These are phyloP conservation scores for Spinacia oleracea DNA, from an alignment of 179 eudicot genomes.

Conservation along the genomic window DNA sequence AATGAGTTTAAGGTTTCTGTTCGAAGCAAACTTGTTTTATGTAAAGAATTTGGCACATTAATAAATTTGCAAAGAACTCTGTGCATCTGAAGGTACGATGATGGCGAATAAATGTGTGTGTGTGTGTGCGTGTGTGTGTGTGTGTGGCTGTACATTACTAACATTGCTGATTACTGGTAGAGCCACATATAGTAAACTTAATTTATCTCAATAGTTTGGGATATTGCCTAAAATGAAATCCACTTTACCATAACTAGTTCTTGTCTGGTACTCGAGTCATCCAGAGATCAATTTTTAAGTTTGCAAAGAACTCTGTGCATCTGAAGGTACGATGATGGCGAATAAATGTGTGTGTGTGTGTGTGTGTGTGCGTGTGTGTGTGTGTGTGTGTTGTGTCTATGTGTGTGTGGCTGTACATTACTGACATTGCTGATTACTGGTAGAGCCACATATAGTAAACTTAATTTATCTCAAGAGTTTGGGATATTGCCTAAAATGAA, in stretches of 20 bases:
- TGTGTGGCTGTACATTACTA: background rate
- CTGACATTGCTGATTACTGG: background rate
- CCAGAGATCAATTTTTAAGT: no score
- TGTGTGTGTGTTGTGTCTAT: no score
- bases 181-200: background rate
- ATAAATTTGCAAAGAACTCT: background rate
- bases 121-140: no score
- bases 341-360: background rate
- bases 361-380: no score
- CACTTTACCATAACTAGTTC: background rate
- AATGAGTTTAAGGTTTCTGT: background rate
- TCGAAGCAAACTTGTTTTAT: background rate
- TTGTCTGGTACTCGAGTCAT: background rate
- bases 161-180: background rate
- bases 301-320: background rate
- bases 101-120: background rate
- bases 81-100: background rate
- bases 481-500: no score
- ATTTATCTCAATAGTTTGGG: background rate
- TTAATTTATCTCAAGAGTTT: background rate
- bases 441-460: background rate
- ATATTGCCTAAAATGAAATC: no score
- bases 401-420: no score
- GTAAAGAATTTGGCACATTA: background rate
- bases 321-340: no score